Base-by-base conservation (phyloP, 2,329 filamentous ascomycete genomes). In the Decorospora gaudefroyi region DNA sequence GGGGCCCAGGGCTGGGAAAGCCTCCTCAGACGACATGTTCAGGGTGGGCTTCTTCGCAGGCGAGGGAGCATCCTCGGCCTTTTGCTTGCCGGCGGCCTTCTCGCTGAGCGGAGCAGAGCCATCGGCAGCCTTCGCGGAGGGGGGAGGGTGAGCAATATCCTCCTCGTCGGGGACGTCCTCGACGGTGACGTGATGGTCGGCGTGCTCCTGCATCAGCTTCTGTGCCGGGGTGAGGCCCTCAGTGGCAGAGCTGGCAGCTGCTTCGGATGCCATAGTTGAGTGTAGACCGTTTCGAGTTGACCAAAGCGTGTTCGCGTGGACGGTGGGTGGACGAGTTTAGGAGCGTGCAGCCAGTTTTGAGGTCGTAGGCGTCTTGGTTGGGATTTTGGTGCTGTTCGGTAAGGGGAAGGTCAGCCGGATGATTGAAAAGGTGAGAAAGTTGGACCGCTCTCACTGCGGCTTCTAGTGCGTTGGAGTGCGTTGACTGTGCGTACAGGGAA, bases 1-100 rank as follows among this genome's bases (percentile, higher is more conserved):
- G 51, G 82, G 79, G 40, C 91, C 92, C 32, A 99, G 82, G 59
- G 91, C 85, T n/a, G 93, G 93, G 79, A 99, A 99, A 47, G 88
- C 77, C 72, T 97, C 91, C 66, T 95, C 88, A 12, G 89, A 95
- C 64, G 88, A 81, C 13, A 89, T 91, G 71, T 97, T 89, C 50
- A 96, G 75, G 38, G 78, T 51, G 22, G 57, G 48, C 50, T 55
- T 64, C 36, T 55, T 52, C 19, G 72, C 51, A 5, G 65, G 47
- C 29, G 68, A 55, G 30, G 65, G 67, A 2, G 74, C 68, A 22
- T 77, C 70, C 42, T 81, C 76, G 23, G 76, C 77, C 68, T 85
- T 85, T 67, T 87, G 83, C 76, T 88, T 90, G 39, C 81, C 83
- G 30, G 82, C 81, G 49, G 82, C 78, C 72, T 87, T 88, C 37